A percentile compares a stretch with the other conserved stretches of the same genome.
These are phyloP conservation scores for Lachnellula suecica DNA, from an alignment of 2,329 filamentous ascomycete species.

Conservation along the genomic window DNA sequence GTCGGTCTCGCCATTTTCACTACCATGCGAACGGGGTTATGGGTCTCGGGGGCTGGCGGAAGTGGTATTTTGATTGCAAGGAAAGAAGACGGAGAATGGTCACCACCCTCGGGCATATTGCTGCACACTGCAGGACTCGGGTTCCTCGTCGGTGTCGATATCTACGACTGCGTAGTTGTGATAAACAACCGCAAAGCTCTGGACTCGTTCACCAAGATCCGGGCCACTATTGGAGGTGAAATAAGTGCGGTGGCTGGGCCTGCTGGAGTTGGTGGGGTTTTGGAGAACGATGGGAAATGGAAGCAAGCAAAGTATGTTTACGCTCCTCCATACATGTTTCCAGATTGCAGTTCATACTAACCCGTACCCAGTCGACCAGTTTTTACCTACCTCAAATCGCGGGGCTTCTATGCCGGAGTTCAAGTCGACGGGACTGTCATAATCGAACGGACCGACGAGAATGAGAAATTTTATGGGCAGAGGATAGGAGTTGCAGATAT, in stretches of 20 bases:
- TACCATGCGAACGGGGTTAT: constrained; percentile 89
- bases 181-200: constrained; percentile 85
- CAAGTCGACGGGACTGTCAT: constrained; percentile 86
- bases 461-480: constrained; percentile 80
- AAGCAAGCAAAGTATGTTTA: constrained; percentile 57
- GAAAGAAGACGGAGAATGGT: constrained; percentile 86
- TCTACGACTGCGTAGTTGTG: constrained; percentile 93
- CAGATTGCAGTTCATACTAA: constrained; percentile 5
- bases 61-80: constrained; percentile 84
- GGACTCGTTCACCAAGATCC: constrained; percentile 77
- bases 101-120: constrained; percentile 85
- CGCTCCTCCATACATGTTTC: background rate
- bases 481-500: constrained; percentile 62
- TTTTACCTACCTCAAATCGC: constrained; percentile 85
- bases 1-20: constrained; percentile 93
- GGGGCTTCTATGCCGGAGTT: constrained; percentile 84
- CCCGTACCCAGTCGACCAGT: constrained; percentile 47
- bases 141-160: constrained; percentile 88
- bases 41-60: constrained; percentile 87
- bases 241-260: constrained; percentile 76
- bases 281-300: constrained; percentile 32
- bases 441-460: constrained; percentile 84
- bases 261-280: constrained; percentile 65
- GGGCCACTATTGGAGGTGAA: constrained; percentile 79
- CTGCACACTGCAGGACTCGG: constrained; percentile 86